Base-by-base conservation (phyloP, 2,329 filamentous ascomycete genomes). In the Paecilomyces fulvus region DNA sequence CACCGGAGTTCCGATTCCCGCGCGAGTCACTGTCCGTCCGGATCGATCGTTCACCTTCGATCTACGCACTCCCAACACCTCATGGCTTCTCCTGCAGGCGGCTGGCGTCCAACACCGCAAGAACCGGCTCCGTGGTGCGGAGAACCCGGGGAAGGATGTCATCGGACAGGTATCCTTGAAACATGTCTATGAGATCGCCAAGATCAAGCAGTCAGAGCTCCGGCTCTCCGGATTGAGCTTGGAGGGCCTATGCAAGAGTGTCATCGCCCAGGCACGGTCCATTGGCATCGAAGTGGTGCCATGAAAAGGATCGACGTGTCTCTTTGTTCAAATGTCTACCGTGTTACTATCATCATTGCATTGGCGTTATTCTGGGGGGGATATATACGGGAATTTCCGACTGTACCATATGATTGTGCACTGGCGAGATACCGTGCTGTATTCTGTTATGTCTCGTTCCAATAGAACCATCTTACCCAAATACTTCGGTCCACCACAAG, bases 111-210 rank as follows among this genome's bases (percentile, higher is more conserved):
- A 87, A 6, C 70, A 81, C 50, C 80, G 81, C 56, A 91, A 92
- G 73, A 87, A 87, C 66, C 88, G 89, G 67, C 79, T 90, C 9
- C 79, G 81, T 67, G 94, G 91, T 11, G 89, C 91, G 0, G 80
- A 79, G 67, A 87, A 85, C 55, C 88, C 90, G 0, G 88, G 86
- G 0, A 80, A 86, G 59, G 90, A 95, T 64, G 84, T 78, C 7
- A 83, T 95, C n/a, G 94, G 92, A 57, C 87, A 83, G 3, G 82
- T 99, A 56, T 94, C 88, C 66, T 77, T 99, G 67, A 99, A 99
- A 80, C 94, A 99, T 76, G 79, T 99, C 21, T 97, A 91, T 76
- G 92, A 97, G 77, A 97, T 99, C 74, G 94, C 94, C 62, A 92
- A 90, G 80, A 95, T 99, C 69, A 99, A 99, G 82, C 87, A 90